These are phyloP conservation scores for Mycena maculata DNA, from an alignment of 768 basidiomycete genomes.

Conservation along the genomic window DNA sequence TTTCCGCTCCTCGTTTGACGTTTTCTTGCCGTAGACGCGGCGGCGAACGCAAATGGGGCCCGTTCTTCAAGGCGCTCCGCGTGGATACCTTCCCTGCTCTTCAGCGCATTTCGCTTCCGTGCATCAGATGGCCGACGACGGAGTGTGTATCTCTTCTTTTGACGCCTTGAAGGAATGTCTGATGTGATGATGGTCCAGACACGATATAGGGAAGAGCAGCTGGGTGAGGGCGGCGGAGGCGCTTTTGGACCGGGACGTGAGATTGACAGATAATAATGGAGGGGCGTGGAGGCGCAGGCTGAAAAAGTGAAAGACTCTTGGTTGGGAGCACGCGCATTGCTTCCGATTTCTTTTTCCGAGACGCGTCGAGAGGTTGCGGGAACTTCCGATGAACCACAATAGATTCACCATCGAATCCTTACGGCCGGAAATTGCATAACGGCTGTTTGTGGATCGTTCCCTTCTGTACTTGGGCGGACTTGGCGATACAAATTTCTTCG, in stretches of 20 bases:
- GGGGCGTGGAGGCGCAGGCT: conserved; percentile 24
- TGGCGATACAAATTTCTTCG: too few relatives aligned
- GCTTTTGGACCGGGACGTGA: conserved; percentile 18
- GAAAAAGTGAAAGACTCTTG: background rate
- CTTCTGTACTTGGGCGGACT: too few relatives aligned
- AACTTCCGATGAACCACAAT: too few relatives aligned
- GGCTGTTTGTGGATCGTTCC: too few relatives aligned
- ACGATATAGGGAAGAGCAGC: conserved; percentile 23
- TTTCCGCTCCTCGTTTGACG: too few relatives aligned
- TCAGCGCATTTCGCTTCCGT: background rate
- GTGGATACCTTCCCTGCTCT: background rate
- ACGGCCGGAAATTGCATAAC: too few relatives aligned
- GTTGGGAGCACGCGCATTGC: too few relatives aligned
- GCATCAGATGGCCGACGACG: conserved; percentile 11
- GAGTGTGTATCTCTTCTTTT: background rate
- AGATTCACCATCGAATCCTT: too few relatives aligned
- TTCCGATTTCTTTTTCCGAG: too few relatives aligned
- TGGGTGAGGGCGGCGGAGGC: conserved; percentile 20
- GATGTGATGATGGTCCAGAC: conserved; percentile 1
- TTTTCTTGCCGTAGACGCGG: conserved; percentile 6
- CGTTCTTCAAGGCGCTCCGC: conserved; percentile 9
- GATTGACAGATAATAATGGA: conserved; percentile 1
- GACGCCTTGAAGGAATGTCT: too few relatives aligned
- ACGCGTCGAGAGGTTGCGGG: too few relatives aligned
- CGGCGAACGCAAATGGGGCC: conserved; percentile 19